Conservation (phyloP, 1,284 basidiomycete genomes). For the Puccinia polysora region DNA sequence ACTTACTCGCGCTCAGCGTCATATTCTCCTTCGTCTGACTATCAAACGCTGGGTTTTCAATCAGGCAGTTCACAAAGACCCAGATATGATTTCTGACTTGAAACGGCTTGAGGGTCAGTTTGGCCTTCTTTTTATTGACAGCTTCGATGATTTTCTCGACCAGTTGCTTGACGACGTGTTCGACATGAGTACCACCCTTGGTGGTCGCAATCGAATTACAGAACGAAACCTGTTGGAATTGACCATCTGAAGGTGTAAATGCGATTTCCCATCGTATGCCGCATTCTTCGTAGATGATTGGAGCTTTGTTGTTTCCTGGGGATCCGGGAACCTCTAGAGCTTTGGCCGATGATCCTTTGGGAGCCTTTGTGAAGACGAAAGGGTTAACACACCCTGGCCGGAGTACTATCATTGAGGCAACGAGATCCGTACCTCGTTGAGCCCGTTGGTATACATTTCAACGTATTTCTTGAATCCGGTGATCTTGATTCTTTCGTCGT, state of each 20-base stretch:
- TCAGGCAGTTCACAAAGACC: constrained; percentile 93
- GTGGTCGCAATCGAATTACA: constrained; percentile 96
- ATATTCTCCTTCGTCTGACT: constrained; percentile 98
- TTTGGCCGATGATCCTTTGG: constrained; percentile 55
- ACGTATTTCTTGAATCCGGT: constrained; percentile 98
- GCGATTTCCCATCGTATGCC: constrained; percentile 89
- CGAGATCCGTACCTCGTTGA: constrained; percentile 53
- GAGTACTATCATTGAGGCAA: constrained; percentile 45
- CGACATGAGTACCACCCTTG: constrained; percentile 95
- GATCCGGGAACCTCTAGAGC: constrained; percentile 55
- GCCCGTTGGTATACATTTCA: constrained; percentile 69
- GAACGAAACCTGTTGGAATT: constrained; percentile 90
- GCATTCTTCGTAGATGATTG: constrained; percentile 76
- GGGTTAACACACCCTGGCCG: constrained; percentile 44
- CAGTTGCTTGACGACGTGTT: constrained; percentile 79
- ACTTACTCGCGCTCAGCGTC: constrained; percentile 81
- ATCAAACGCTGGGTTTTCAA: constrained; percentile 98
- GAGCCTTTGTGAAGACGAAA: constrained; percentile 53
- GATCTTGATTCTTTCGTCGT: constrained; percentile 86
- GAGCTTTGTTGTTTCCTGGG: constrained; percentile 69
- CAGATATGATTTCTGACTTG: constrained; percentile 98
- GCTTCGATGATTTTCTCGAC: constrained; percentile 68
- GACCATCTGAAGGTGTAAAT: constrained; percentile 86
- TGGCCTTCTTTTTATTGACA: constrained; percentile 96
- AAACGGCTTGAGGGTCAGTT: constrained; percentile 78